Conservation (phyloP, 768 basidiomycete species). For the Pleurotus platypus region DNA sequence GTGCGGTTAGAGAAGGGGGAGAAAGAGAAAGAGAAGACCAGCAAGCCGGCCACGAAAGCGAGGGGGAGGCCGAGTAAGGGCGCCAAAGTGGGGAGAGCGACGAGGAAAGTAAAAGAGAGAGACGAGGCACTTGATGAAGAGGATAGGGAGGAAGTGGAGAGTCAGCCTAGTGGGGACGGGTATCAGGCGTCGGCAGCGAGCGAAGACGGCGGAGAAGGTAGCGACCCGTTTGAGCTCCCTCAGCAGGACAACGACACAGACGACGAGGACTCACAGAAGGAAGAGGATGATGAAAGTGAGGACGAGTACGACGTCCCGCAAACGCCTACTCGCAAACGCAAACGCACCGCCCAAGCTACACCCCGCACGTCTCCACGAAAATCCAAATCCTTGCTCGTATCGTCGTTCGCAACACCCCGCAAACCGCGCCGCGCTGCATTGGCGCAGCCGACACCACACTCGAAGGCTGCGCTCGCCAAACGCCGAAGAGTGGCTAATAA, state of each 20-base stretch:
- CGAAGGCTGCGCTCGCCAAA: constrained; percentile 56
- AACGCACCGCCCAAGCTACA: constrained; percentile 31
- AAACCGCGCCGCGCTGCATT: constrained; percentile 21
- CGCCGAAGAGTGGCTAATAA: constrained; percentile 30
- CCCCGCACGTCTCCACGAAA: constrained; percentile 28
- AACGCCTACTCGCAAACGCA: constrained; percentile 51
- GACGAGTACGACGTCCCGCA: constrained; percentile 35
- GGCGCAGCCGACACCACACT: constrained; percentile 71
- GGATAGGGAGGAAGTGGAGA: constrained; percentile 7
- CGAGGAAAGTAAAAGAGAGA: constrained; percentile 10
- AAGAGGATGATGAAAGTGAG: constrained; percentile 13
- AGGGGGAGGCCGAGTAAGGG: constrained; percentile 4
- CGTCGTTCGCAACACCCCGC: background rate
- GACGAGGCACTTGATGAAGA: background rate
- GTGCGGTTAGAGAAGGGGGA: background rate
- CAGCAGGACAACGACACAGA: constrained; percentile 25
- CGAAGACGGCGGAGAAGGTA: constrained; percentile 11
- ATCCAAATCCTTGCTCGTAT: constrained; percentile 5
- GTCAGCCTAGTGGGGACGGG: constrained; percentile 15
- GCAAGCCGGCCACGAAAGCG: constrained; percentile 12
- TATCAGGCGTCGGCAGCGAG: constrained; percentile 15
- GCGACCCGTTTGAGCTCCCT: background rate
- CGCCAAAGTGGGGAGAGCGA: background rate
- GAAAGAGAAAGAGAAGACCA: background rate
- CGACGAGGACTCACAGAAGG: constrained; percentile 16